Evolutionary conservation across 148 eudicot species (phyloP).

Genomic region (Limonium bicolor): DNA sequence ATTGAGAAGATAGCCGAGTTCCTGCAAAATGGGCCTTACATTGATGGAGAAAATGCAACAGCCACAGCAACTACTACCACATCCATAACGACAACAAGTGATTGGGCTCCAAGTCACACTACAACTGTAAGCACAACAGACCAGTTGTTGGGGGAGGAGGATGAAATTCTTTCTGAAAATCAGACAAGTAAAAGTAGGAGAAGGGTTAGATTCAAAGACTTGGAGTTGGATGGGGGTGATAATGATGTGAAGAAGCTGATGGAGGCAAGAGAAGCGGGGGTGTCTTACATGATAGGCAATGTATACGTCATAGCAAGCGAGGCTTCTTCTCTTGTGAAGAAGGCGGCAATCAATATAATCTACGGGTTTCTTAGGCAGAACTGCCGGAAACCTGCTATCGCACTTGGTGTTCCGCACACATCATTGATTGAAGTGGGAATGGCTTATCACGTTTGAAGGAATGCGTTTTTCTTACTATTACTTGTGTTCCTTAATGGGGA

Average conservation of each 20-base stretch:
- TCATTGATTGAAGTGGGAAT: slow-evolving; percentile 31
- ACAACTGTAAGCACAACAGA: neutral
- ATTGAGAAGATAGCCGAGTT: slow-evolving; percentile 16
- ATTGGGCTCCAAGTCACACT: no score
- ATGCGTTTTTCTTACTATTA: no score
- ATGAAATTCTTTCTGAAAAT: no score
- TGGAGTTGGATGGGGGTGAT: neutral
- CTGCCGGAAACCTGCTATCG: slow-evolving; percentile 18
- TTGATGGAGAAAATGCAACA: no score
- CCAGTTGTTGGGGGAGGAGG: neutral
- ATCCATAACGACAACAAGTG: neutral
- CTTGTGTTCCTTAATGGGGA: no score
- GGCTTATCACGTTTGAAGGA: slow-evolving; percentile 18
- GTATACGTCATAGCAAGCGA: slow-evolving; percentile 16
- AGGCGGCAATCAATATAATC: slow-evolving; percentile 16
- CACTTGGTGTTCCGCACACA: slow-evolving; percentile 24
- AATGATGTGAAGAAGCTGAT: slow-evolving; percentile 8
- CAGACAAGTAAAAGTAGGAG: slow-evolving; percentile 5
- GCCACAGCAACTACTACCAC: no score
- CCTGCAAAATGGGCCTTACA: slow-evolving; percentile 1
- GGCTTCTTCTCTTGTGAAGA: slow-evolving; percentile 17
- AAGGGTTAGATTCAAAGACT: slow-evolving; percentile 10
- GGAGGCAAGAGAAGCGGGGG: slow-evolving; percentile 24
- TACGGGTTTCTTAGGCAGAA: slow-evolving; percentile 29
- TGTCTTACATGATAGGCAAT: slow-evolving; percentile 29